These are phyloP conservation scores for Zostera marina DNA, from an alignment of 116 monocot genomes.

Conservation along the genomic window DNA sequence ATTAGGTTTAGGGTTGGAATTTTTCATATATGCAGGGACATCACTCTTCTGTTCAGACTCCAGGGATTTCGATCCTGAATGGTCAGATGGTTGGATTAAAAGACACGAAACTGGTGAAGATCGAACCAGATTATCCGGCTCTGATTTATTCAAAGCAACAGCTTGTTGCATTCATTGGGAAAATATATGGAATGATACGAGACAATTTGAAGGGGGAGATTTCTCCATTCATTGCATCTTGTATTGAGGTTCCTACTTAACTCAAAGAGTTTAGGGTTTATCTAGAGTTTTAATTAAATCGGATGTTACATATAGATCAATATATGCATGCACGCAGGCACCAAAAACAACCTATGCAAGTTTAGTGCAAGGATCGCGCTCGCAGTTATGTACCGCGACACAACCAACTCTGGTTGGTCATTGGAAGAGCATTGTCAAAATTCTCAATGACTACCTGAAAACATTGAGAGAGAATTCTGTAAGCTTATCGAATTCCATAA, in stretches of 20 bases:
- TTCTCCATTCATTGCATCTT: constrained; percentile 38
- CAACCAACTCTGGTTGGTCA: constrained; percentile 55
- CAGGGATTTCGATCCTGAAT: constrained; percentile 21
- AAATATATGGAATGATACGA: constrained; percentile 69
- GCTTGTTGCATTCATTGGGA: constrained; percentile 56
- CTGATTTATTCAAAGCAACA: constrained; percentile 46
- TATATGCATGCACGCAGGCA: constrained; percentile 18
- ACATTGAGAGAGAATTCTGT: constrained; percentile 54
- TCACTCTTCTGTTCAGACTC: constrained; percentile 31
- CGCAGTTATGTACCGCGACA: constrained; percentile 41
- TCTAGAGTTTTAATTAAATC: too few relatives aligned
- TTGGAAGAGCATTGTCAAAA: constrained; percentile 71
- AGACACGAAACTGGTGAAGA: constrained; percentile 24
- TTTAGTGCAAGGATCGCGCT: constrained; percentile 45
- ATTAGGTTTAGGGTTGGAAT: too few relatives aligned
- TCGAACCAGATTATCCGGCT: constrained; percentile 71
- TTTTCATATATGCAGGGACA: constrained; percentile 18
- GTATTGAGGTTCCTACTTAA: constrained; percentile 45
- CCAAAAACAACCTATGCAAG: constrained; percentile 53
- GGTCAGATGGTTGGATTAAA: constrained; percentile 27
- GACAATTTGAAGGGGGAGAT: constrained; percentile 66
- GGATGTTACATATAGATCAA: neutral
- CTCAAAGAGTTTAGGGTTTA: too few relatives aligned
- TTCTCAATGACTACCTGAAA: constrained; percentile 36
- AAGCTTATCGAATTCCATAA: constrained; percentile 6